Evolutionary conservation across 2,329 filamentous ascomycete genomes (phyloP).

Genomic region (Acarospora socialis): DNA sequence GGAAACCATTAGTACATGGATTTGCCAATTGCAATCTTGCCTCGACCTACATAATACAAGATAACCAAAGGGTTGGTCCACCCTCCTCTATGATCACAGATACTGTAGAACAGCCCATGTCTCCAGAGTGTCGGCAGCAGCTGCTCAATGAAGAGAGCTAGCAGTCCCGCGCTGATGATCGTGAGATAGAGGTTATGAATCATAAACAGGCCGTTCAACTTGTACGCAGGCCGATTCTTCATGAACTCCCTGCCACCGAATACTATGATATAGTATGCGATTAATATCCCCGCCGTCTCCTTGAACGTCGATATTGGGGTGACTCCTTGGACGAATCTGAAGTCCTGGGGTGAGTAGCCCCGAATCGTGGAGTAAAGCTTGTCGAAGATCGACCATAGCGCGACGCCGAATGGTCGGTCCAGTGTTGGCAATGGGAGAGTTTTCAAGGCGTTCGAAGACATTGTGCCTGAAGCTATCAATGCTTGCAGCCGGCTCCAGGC

Average conservation of each 20-base stretch:
- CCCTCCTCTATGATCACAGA: slow-evolving; percentile 63
- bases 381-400: slow-evolving; percentile 89
- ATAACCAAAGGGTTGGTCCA: slow-evolving; percentile 91
- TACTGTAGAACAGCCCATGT: slow-evolving; percentile 74
- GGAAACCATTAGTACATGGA: slow-evolving; percentile 24
- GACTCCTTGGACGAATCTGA: slow-evolving; percentile 64
- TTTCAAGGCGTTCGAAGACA: slow-evolving; percentile 35
- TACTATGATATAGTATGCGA: slow-evolving; percentile 84
- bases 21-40: background rate
- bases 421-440: slow-evolving; percentile 57
- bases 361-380: slow-evolving; percentile 62
- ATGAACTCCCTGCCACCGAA: slow-evolving; percentile 87
- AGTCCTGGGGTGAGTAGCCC: slow-evolving; percentile 76
- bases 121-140: slow-evolving; percentile 68
- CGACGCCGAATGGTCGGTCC: slow-evolving; percentile 81
- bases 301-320: slow-evolving; percentile 85
- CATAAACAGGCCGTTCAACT: slow-evolving; percentile 81
- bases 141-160: slow-evolving; percentile 83
- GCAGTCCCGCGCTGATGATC: slow-evolving; percentile 61
- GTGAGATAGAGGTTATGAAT: slow-evolving; percentile 95
- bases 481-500: slow-evolving; percentile 1
- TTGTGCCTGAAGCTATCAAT: slow-evolving; percentile 20
- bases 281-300: slow-evolving; percentile 64
- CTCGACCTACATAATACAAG: slow-evolving; percentile 75
- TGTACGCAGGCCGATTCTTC: slow-evolving; percentile 71